Evolutionary conservation across 768 basidiomycete genomes (phyloP), one percentile per base, ranked within the genome.

Genomic region (Leccinum rimulosum): DNA sequence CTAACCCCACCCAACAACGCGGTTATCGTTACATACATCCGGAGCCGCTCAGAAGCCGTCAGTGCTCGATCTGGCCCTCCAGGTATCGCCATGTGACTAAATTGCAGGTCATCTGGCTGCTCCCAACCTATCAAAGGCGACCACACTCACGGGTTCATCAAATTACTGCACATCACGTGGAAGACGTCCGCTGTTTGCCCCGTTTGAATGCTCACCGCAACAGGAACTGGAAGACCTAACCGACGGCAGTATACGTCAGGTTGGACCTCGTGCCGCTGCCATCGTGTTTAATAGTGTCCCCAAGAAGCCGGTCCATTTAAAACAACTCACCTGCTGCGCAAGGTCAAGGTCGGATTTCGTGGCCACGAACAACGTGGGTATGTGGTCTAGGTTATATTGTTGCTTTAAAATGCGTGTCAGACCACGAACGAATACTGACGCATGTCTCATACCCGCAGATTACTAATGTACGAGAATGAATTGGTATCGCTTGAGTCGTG

Each of bases 401-500:
- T 98, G 95, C 94, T 97, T 74, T 36, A 55, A 49, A 57, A 69
- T 36, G 40, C 50, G 49, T 64, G 61, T 66, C 65, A 69, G 66
- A 59, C 35, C 30, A 57, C 22, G 25, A 27, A 54, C 31, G 25
- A 36, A 35, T 17, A n/a, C 53, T 11, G 19, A 52, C 47, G 14
- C 56, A 15, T 45, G 66, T 31, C 47, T 75, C 84, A 58, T 70
- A 96, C 95, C 72, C 96, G 84, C 67, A 98, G 78, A 76, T 96
- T 97, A 66, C 93, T 95, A 72, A 99, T 94, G 75, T 98, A 97
- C 50, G 93, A 95, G 73, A 99, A 99, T 10, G 94, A 97, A 75
- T 99, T 98, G 43, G 96, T 98, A 71, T 99, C 96, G 70, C 93
- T 95, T 50, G 95, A 98, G 75, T 99, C 96, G 68, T 98, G 87